Base-by-base conservation (phyloP, 2,329 filamentous ascomycete genomes). In the Diplodia mutila region DNA sequence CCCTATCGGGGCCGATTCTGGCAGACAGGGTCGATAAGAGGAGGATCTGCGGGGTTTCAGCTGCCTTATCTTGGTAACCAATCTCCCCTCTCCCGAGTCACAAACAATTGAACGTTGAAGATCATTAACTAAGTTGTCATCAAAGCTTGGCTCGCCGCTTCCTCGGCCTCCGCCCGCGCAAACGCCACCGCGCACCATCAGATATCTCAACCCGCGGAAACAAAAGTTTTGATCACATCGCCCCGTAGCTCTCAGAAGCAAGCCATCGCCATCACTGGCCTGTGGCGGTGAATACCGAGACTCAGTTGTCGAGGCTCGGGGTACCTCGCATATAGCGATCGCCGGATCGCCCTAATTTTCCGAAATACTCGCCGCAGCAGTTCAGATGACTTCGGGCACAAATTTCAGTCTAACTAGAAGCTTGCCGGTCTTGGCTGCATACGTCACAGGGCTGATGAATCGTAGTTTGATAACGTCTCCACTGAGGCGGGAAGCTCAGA, bases 391-490 rank as follows among this genome's bases (percentile, higher is more conserved):
- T 48, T 63, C 23, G 32, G 42, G 42, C 18, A 51, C 14, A 46
- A 61, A 29, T 37, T 63, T 34, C n/a, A 48, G 59, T 42, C 48
- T 37, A 37, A 34, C 27, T 51, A 49, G 29, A 37, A 39, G 59
- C 27, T 12, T 49, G 27, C 42, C 6, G 9, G 18, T 27, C 39
- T 16, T 27, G 27, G 21, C 29, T 14, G 42, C 27, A 37, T 63
- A 63, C 59, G 59, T 63, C 59, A 63, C 59, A 63, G 29, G 59
- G 59, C 59, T 63, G 59, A 37, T 37, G 34, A 63, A 59, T 59
- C 37, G 54, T 27, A 25, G 59, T 63, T 63, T 63, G 59, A 63
- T 63, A 63, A 63, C 42, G 46, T n/a, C 23, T 25, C 42, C 59
- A 34, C 42, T 25, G 14, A 9, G 16, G 59, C 42, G 59, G 59